Conservation (phyloP, 2,329 filamentous ascomycete species). For the Lasiodiplodia hormozganensis region DNA sequence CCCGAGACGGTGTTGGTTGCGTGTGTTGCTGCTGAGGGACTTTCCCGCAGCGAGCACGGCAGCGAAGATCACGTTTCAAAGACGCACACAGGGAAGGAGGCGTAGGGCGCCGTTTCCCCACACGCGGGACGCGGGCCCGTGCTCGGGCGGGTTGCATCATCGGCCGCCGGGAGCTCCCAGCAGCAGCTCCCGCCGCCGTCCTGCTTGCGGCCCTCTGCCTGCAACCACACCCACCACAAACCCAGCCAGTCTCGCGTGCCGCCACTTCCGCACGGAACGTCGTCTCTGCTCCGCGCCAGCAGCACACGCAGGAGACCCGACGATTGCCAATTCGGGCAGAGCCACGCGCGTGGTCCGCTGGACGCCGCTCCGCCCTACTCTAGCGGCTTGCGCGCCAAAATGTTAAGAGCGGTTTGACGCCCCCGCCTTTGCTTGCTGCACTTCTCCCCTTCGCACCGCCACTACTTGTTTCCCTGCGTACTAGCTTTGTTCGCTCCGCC, state of each 20-base stretch:
- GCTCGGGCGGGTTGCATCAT: conserved; percentile 17
- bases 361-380: not conserved
- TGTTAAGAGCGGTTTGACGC: conserved; percentile 10
- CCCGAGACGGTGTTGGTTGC: not conserved
- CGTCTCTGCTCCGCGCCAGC: not conserved
- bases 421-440: conserved; percentile 8
- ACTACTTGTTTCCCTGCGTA: not conserved
- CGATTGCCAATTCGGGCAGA: not conserved
- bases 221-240: not conserved
- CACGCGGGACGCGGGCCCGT: conserved; percentile 13
- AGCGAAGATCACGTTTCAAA: conserved; percentile 22
- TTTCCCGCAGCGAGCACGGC: not conserved
- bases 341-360: not conserved
- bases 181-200: not conserved
- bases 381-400: conserved; percentile 12
- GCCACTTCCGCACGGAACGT: not conserved
- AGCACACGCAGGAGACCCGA: not conserved
- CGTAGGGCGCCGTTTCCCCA: conserved; percentile 14
- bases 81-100: not conserved
- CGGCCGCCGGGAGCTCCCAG: conserved; percentile 1
- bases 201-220: not conserved
- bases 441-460: conserved; percentile 6
- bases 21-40: not conserved
- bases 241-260: not conserved
- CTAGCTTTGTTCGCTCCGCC: conserved; percentile 8